Evolutionary conservation across 1,139 yeast genomes (phyloP), one percentile per base, ranked within the genome.

Genomic region (Protomyces inundatus): DNA sequence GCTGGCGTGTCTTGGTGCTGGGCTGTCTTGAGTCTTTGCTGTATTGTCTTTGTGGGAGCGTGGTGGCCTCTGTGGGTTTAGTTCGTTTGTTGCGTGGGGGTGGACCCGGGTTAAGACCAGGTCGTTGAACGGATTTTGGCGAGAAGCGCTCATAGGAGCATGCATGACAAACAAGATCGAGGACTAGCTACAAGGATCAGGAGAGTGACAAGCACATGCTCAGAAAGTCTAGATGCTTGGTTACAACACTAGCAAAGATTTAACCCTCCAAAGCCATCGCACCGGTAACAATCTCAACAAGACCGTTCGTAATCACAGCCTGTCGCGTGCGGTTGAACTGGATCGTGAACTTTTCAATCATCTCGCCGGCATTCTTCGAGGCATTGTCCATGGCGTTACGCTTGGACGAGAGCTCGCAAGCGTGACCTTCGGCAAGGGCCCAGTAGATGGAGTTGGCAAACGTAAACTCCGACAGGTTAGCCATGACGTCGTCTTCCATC

Each of bases 301-400:
- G 84, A 83, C 93, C 98, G 84, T 93, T 93, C 81, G 98, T 93
- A 77, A 93, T 93, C 77, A 91, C 98, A 74, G 98, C 98, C 84
- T 93, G 98, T 87, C 98, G 91, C 77, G 98, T 89, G 86, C 98
- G 91, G 91, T 93, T 93, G 82, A 93, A 93, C 79, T 91, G 85
- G 79, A 93, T 93, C 71, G 98, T 87, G 87, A 89, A 91, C 76
- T 84, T 86, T 81, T 84, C 86, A 77, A 93, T 93, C 98, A 93
- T 93, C 74, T 93, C 98, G 81, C 96, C 96, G 70, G 98, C 98
- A 77, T 91, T 93, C 95, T 93, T 93, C 73, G 98, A 90, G 70
- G 98, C 98, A 77, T 91, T 93, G 80, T 93, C 98, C 98, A 93
- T 93, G 73, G 98, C 98, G 78, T 90, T 91, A 86, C 98, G 91